phyloP scores from a whole-genome alignment of 1,139 yeast genomes.

The Pichia sp. region DNA sequence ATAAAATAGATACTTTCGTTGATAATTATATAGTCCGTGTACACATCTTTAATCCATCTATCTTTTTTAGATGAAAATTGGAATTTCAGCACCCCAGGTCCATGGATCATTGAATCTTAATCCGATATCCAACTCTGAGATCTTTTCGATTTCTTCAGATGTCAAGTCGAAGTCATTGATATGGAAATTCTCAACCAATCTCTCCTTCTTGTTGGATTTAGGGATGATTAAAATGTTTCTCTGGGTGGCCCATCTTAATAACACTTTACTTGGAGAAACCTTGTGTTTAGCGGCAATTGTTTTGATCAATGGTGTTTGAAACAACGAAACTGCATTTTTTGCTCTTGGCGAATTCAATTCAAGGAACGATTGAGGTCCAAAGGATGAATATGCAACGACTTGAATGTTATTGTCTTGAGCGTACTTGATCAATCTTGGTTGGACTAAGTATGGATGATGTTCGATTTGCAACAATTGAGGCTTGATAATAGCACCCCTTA shows the following conservation, averaged over 20 bases:
- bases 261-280: constrained; percentile 58
- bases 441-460: constrained; percentile 90
- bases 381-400: constrained; percentile 83
- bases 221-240: constrained; percentile 72
- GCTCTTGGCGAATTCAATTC: constrained; percentile 59
- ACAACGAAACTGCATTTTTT: constrained; percentile 50
- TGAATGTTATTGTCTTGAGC: constrained; percentile 62
- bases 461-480: constrained; percentile 89
- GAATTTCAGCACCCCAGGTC: constrained; percentile 58
- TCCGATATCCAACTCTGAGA: constrained; percentile 58
- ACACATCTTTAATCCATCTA: neutral
- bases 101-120: constrained; percentile 87
- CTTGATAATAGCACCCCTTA: constrained; percentile 66
- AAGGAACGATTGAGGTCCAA: constrained; percentile 75
- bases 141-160: constrained; percentile 51
- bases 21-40: neutral
- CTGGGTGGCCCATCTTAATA: constrained; percentile 82
- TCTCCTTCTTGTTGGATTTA: constrained; percentile 62
- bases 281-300: constrained; percentile 53
- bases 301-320: constrained; percentile 51
- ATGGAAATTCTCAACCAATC: constrained; percentile 56
- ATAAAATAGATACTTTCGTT: constrained; percentile 5
- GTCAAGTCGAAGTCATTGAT: constrained; percentile 55
- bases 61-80: constrained; percentile 39
- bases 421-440: constrained; percentile 61